Conservation (phyloP, 164 flowering plant species). For the Berberis thunbergii region DNA sequence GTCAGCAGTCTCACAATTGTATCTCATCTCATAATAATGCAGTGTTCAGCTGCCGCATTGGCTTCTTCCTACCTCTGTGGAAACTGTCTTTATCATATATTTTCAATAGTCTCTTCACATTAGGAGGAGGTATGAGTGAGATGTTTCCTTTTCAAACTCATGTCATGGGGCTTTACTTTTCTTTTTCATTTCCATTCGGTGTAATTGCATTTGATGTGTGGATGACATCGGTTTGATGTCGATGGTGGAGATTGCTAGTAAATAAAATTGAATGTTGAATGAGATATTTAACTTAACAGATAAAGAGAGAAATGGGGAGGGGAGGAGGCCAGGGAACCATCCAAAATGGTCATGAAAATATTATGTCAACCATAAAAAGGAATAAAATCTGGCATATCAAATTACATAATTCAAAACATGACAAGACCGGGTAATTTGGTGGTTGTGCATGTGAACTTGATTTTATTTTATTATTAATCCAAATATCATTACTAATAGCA, state of each 20-base stretch:
- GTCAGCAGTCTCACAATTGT: background rate
- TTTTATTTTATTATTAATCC: no score
- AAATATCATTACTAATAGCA: no score
- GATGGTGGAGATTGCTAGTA: background rate
- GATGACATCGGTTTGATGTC: background rate
- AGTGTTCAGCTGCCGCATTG: conserved; percentile 4
- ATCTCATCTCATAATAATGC: no score
- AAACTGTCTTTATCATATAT: conserved; percentile 31
- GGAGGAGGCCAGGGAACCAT: no score
- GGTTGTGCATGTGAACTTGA: no score
- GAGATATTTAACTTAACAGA: background rate
- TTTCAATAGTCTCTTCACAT: conserved; percentile 29
- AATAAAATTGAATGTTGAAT: background rate
- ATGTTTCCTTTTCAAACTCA: conserved; percentile 20
- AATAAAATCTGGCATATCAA: no score
- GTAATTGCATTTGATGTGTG: background rate
- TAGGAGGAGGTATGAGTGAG: conserved; percentile 47
- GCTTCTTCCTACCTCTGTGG: background rate
- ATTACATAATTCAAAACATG: no score
- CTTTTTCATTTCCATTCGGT: background rate
- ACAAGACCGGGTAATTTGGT: no score
- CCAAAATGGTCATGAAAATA: no score
- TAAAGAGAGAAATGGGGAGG: background rate
- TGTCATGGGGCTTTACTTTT: conserved; percentile 14
- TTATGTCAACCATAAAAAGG: no score